These are phyloP conservation scores for Coemansia sp. DNA, from an alignment of 192 early-diverging fungal genomes.

Conservation along the genomic window DNA sequence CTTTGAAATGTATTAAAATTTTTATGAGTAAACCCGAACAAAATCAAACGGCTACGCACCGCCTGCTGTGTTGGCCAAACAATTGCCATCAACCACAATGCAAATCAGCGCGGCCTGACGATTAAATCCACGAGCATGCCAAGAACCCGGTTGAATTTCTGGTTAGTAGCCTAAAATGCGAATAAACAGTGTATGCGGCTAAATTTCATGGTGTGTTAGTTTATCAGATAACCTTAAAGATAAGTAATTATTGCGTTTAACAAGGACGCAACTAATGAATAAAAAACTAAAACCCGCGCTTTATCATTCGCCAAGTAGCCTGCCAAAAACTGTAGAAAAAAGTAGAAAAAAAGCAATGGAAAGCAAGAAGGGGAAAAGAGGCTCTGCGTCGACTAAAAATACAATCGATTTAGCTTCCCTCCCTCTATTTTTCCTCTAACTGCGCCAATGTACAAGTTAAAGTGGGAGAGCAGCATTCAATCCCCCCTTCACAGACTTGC, in stretches of 20 bases:
- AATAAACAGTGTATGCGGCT: no score
- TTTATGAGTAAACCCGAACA: no score
- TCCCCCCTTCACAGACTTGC: not conserved
- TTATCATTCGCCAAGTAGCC: not conserved
- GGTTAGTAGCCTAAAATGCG: no score
- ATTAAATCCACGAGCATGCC: no score
- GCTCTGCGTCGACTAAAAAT: not conserved
- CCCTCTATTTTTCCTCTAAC: not conserved
- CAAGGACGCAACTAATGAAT: not conserved
- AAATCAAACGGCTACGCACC: no score
- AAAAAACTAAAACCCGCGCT: constrained; percentile 1
- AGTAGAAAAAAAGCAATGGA: not conserved
- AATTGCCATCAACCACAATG: no score
- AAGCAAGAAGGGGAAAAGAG: not conserved
- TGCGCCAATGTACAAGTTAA: not conserved
- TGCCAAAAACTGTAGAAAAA: not conserved
- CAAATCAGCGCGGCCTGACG: no score
- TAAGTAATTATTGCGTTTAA: not conserved
- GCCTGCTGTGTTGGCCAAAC: no score
- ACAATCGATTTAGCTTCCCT: constrained; percentile 1
- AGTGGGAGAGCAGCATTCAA: not conserved
- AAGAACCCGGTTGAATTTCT: no score
- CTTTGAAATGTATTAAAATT: no score
- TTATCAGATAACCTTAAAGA: not conserved
- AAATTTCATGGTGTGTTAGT: no score